Percentiles rank a stretch among this genome's conserved stretches.
These are phyloP conservation scores for Geotrichum fermentans DNA, from an alignment of 1,139 yeast species.

Conservation along the genomic window DNA sequence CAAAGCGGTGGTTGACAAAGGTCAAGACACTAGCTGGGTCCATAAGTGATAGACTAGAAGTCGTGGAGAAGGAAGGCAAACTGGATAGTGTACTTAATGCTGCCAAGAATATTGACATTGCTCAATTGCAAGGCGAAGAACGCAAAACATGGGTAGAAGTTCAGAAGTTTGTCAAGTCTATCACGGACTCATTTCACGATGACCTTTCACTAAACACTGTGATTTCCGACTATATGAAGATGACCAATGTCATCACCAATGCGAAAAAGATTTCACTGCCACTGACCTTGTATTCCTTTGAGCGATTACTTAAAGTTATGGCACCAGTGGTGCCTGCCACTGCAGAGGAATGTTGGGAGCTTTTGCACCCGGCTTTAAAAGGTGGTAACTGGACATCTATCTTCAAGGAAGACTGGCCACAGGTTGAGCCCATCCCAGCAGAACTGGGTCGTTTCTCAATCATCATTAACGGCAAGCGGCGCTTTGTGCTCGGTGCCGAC, in stretches of 20 bases:
- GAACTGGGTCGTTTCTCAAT: conserved; percentile 33
- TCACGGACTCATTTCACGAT: conserved; percentile 56
- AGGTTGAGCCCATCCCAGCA: conserved; percentile 20
- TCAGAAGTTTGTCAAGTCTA: conserved; percentile 46
- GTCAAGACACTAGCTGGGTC: conserved; percentile 40
- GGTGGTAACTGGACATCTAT: conserved; percentile 46
- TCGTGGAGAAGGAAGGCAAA: conserved; percentile 7
- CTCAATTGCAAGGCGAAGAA: conserved; percentile 44
- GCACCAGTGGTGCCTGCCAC: conserved; percentile 77
- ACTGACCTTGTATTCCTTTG: conserved; percentile 43
- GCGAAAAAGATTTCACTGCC: conserved; percentile 39
- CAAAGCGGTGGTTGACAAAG: conserved; percentile 77
- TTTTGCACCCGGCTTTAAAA: conserved; percentile 36
- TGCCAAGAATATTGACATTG: conserved; percentile 13
- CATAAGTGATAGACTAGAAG: conserved; percentile 18
- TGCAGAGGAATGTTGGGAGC: conserved; percentile 79
- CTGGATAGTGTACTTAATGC: conserved; percentile 2
- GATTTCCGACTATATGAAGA: conserved; percentile 84
- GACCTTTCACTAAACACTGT: conserved; percentile 73
- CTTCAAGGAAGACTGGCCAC: conserved; percentile 40
- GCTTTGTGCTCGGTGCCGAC: conserved; percentile 41
- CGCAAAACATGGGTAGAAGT: conserved; percentile 53
- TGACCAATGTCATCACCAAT: conserved; percentile 52
- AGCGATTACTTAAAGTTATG: conserved; percentile 53
- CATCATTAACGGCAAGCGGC: conserved; percentile 65